These are phyloP conservation scores for Tetradesmus obliquus DNA, from an alignment of 139 green algal genomes.

Conservation along the genomic window DNA sequence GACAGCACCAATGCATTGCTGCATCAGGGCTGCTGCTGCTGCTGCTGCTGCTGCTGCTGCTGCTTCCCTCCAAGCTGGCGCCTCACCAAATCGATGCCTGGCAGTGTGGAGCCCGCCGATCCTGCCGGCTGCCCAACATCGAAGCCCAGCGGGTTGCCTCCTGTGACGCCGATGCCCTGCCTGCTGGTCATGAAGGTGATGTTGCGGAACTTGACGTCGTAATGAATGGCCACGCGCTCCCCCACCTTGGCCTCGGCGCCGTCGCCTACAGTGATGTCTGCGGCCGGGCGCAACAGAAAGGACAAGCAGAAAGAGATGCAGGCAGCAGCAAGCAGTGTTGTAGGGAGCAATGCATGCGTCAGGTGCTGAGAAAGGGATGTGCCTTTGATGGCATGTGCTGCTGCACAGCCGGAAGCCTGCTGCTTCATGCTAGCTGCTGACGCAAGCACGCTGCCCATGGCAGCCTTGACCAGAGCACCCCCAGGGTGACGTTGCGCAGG, in stretches of 20 bases:
- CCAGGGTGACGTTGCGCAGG: too few relatives aligned
- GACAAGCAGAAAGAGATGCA: neutral
- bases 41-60: neutral
- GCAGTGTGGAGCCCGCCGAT: slow-evolving; percentile 71
- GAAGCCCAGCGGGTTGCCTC: slow-evolving; percentile 89
- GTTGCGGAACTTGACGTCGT: slow-evolving; percentile 78
- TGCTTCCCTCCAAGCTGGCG: too few relatives aligned
- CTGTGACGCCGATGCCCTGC: slow-evolving; percentile 85
- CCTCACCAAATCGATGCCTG: slow-evolving; percentile 81
- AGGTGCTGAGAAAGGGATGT: neutral
- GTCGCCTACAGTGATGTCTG: slow-evolving; percentile 74
- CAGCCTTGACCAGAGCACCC: too few relatives aligned
- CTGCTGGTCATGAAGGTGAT: slow-evolving; percentile 81
- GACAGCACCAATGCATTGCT: too few relatives aligned
- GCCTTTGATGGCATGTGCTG: too few relatives aligned
- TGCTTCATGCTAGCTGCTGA: too few relatives aligned
- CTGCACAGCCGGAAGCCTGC: too few relatives aligned
- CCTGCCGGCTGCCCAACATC: slow-evolving; percentile 78
- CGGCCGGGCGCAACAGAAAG: slow-evolving; percentile 47
- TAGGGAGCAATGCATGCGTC: neutral
- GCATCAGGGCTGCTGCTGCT: too few relatives aligned
- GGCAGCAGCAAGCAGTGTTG: neutral
- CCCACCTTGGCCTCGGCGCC: slow-evolving; percentile 61
- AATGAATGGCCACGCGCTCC: slow-evolving; percentile 84
- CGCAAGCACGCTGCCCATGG: too few relatives aligned